Evolutionary conservation across 2,329 filamentous ascomycete species (phyloP), one percentile per base, ranked within the genome.

Genomic region (Fusarium armeniacum): DNA sequence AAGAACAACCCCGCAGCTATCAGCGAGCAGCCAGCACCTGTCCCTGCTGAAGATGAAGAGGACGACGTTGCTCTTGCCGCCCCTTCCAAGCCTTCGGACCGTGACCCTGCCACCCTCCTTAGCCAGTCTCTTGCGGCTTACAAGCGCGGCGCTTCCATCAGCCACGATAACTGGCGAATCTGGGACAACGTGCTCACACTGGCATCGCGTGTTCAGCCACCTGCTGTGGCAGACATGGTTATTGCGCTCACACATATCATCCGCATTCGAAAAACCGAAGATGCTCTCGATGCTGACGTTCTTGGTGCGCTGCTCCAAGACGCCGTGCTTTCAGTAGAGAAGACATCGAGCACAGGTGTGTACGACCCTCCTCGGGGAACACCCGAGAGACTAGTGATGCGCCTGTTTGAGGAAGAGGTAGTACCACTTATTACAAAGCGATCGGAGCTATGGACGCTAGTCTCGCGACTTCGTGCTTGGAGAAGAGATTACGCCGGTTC

Each of bases 181-280:
- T 98, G 95, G 95, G 93, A 97, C 77, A 99, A 99, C 75, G 91
- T 98, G 18, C 87, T 99, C 60, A 96, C 94, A 0, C 90, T 98
- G 24, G 91, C 93, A 0, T 89, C 92, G 0, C 92, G 93, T 3
- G 87, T 96, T 30, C 86, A 85, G 1, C 94, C 95, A 0, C 91
- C 93, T 0, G 89, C 91, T 1, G 90, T 93, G 76, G 79, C 84
- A 1, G 93, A 98, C 66, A 88, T 97, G 52, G 82, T 97, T 33
- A 84, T 90, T 6, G 93, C 93, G 0, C 86, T 96, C 62, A 87
- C 86, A 41, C 89, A 91, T 65, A 85, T 98, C 53, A 88, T 97
- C 56, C 89, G 91, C 26, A 88, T 98, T 40, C 89, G 93, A 41
- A 85, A 89, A 43, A 90, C 91, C 7, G 96, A 99, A 78, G 87